phyloP scores from a whole-genome alignment of 805 yeast species.

The Candida koratica region DNA sequence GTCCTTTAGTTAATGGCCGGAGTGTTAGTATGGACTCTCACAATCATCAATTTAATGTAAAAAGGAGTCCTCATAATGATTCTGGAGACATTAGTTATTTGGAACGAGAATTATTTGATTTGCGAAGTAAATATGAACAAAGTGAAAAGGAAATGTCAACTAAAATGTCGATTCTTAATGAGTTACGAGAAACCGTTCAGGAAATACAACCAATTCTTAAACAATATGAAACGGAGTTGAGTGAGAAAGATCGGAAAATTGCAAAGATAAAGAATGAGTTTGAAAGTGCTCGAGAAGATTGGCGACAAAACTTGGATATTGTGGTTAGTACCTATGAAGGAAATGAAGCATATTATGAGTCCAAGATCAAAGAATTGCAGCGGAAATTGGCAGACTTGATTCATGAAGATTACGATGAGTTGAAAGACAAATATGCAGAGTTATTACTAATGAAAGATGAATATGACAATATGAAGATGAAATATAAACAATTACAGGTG shows the following conservation, averaged over 20 bases:
- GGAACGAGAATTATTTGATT: conserved; percentile 17
- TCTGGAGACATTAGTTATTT: conserved; percentile 1
- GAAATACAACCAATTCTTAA: conserved; percentile 47
- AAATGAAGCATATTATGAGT: conserved; percentile 46
- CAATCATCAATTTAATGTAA: conserved; percentile 5
- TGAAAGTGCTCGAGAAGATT: conserved; percentile 54
- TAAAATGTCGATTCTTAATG: conserved; percentile 44
- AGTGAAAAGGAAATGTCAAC: conserved; percentile 33
- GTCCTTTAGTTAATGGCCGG: background rate
- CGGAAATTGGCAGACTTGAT: conserved; percentile 12
- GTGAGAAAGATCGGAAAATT: conserved; percentile 44
- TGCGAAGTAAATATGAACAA: conserved; percentile 21
- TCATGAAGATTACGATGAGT: conserved; percentile 1
- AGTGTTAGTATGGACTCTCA: background rate
- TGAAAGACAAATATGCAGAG: conserved; percentile 1
- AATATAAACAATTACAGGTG: background rate
- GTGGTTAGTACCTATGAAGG: conserved; percentile 54
- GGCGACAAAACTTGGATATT: conserved; percentile 54
- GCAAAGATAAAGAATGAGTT: conserved; percentile 43
- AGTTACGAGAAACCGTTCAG: conserved; percentile 45
- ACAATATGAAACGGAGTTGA: conserved; percentile 42
- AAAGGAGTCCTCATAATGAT: background rate
- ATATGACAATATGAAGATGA: background rate
- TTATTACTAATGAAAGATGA: conserved; percentile 1
- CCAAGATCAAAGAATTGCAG: conserved; percentile 40